A percentile compares a stretch with the other conserved stretches of the same genome.
These are phyloP conservation scores for Butyriboletus loyo DNA, from an alignment of 768 basidiomycete species.

Conservation along the genomic window DNA sequence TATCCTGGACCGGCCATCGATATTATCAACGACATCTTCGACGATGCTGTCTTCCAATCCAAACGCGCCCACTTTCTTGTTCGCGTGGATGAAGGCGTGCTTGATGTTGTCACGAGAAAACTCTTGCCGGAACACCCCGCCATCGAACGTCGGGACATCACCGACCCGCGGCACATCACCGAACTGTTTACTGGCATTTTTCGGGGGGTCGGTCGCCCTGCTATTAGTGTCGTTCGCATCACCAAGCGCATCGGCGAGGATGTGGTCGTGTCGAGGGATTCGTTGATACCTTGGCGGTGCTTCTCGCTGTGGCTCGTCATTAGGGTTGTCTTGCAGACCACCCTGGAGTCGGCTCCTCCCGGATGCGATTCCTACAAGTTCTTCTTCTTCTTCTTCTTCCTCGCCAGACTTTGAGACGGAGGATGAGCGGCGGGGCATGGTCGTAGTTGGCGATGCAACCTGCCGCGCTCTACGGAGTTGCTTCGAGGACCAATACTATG, in stretches of 20 bases:
- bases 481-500: too few relatives aligned
- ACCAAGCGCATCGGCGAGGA: constrained; percentile 35
- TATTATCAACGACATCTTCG: constrained; percentile 28
- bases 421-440: too few relatives aligned
- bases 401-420: constrained; percentile 27
- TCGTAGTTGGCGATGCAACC: too few relatives aligned
- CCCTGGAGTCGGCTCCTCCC: constrained; percentile 15
- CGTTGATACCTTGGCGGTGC: constrained; percentile 32
- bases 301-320: constrained; percentile 38
- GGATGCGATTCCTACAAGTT: constrained; percentile 40
- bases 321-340: constrained; percentile 33
- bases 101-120: not conserved
- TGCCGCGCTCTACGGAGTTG: too few relatives aligned
- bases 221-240: constrained; percentile 21
- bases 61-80: constrained; percentile 40
- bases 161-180: constrained; percentile 44
- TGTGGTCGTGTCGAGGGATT: constrained; percentile 17
- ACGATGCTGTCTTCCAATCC: constrained; percentile 28
- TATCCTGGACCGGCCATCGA: constrained; percentile 45
- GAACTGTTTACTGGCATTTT: constrained; percentile 45
- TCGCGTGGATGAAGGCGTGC: constrained; percentile 32
- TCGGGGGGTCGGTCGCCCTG: constrained; percentile 28
- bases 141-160: constrained; percentile 32
- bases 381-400: too few relatives aligned
- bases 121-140: constrained; percentile 3